A percentile compares a stretch with the other conserved stretches of the same genome.
phyloP scores from a whole-genome alignment of 148 eudicot species.

The Vaccinium darrowii region DNA sequence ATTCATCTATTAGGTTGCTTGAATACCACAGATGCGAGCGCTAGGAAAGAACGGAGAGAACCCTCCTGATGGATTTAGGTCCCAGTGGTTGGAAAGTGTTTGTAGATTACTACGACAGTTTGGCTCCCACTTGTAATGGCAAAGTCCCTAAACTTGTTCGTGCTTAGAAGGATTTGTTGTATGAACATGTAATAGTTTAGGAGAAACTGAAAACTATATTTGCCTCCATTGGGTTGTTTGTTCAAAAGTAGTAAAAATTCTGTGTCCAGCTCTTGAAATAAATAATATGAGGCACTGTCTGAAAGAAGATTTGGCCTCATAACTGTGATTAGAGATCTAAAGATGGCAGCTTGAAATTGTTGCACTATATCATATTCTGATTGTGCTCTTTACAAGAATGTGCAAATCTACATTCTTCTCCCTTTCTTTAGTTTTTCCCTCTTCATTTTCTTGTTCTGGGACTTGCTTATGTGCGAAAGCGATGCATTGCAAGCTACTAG shows the following conservation, averaged over 20 bases:
- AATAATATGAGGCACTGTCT: no score
- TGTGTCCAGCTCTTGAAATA: conserved; percentile 7
- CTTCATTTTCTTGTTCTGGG: neutral
- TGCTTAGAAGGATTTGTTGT: conserved; percentile 12
- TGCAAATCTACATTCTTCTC: neutral
- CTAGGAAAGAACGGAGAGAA: conserved; percentile 69
- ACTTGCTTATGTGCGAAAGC: conserved; percentile 20
- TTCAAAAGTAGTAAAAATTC: neutral
- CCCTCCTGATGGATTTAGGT: conserved; percentile 53
- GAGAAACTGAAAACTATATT: neutral
- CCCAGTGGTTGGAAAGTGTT: conserved; percentile 77
- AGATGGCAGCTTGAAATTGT: conserved; percentile 4
- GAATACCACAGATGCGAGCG: conserved; percentile 60
- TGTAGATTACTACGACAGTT: conserved; percentile 45
- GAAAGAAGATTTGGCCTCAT: neutral
- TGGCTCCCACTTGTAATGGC: conserved; percentile 4
- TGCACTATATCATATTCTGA: conserved; percentile 10
- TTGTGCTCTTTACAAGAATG: neutral
- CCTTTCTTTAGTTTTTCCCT: neutral
- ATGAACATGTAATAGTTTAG: conserved; percentile 4
- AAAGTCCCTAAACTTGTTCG: conserved; percentile 44
- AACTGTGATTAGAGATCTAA: neutral
- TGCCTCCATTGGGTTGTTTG: neutral
- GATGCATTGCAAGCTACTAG: conserved; percentile 17
- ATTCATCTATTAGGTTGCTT: neutral